phyloP scores from a whole-genome alignment of 331 rosid genomes.

The Quercus phellos region DNA sequence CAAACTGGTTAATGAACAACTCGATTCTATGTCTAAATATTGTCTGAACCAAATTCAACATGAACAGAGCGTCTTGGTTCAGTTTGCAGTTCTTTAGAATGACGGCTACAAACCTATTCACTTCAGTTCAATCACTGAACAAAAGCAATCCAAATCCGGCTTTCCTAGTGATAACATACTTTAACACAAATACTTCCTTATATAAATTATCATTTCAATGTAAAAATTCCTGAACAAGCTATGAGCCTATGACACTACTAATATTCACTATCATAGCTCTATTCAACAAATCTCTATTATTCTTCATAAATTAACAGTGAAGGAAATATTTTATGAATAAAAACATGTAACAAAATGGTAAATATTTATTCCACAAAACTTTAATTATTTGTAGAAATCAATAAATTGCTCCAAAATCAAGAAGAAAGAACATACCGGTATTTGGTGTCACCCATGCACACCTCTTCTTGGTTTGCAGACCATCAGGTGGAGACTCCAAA shows the following conservation, averaged over 20 bases:
- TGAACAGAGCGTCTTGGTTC: neutral
- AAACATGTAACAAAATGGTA: neutral
- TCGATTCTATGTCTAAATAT: neutral
- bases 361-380: neutral
- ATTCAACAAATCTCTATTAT: neutral
- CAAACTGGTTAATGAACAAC: neutral
- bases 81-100: neutral
- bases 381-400: neutral
- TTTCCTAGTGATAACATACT: neutral
- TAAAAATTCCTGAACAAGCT: neutral
- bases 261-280: neutral
- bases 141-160: neutral
- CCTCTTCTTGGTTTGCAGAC: constrained; percentile 53
- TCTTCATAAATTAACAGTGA: neutral
- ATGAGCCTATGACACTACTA: no score
- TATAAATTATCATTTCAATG: neutral
- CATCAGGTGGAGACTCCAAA: constrained; percentile 51
- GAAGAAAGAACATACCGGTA: constrained; percentile 51
- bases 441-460: constrained; percentile 90
- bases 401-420: neutral
- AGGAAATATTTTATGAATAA: no score
- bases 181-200: neutral
- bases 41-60: neutral
- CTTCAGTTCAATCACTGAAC: neutral
- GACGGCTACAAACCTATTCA: neutral